Evolutionary conservation across 1,139 yeast species (phyloP).

Genomic region (Entelexis paramagnoliae): DNA sequence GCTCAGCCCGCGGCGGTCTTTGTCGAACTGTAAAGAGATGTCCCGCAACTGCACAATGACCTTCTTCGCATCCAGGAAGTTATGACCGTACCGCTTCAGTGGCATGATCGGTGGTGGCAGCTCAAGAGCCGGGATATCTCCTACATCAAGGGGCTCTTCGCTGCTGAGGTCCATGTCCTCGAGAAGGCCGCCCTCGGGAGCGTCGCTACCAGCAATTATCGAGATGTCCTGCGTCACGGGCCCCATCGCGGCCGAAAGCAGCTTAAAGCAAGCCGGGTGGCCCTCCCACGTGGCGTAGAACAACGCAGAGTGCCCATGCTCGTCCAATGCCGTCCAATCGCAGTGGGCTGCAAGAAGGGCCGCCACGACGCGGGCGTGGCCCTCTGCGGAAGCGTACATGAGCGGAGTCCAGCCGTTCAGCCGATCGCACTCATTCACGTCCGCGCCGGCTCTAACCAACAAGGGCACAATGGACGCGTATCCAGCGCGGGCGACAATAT

Average conservation of each 20-base stretch:
- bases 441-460: slow-evolving; percentile 58
- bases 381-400: slow-evolving; percentile 82
- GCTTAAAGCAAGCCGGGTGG: slow-evolving; percentile 66
- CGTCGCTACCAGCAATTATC: slow-evolving; percentile 7
- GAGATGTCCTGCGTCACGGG: slow-evolving; percentile 11
- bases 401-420: slow-evolving; percentile 91
- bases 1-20: slow-evolving; percentile 32
- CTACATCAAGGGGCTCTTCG: slow-evolving; percentile 37
- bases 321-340: slow-evolving; percentile 61
- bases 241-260: slow-evolving; percentile 32
- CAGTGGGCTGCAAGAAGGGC: slow-evolving; percentile 69
- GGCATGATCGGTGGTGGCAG: slow-evolving; percentile 96
- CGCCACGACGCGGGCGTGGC: slow-evolving; percentile 60
- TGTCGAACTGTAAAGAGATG: slow-evolving; percentile 41
- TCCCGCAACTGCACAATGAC: slow-evolving; percentile 68
- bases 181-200: slow-evolving; percentile 8
- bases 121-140: slow-evolving; percentile 77
- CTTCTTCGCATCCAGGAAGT: slow-evolving; percentile 63
- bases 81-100: slow-evolving; percentile 85
- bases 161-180: slow-evolving; percentile 9
- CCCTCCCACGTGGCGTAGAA: slow-evolving; percentile 95
- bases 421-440: slow-evolving; percentile 64
- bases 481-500: slow-evolving; percentile 80
- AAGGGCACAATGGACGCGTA: slow-evolving; percentile 57
- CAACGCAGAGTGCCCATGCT: slow-evolving; percentile 69